phyloP scores from a whole-genome alignment of 805 yeast species.

The Nadsonia fulvescens region DNA sequence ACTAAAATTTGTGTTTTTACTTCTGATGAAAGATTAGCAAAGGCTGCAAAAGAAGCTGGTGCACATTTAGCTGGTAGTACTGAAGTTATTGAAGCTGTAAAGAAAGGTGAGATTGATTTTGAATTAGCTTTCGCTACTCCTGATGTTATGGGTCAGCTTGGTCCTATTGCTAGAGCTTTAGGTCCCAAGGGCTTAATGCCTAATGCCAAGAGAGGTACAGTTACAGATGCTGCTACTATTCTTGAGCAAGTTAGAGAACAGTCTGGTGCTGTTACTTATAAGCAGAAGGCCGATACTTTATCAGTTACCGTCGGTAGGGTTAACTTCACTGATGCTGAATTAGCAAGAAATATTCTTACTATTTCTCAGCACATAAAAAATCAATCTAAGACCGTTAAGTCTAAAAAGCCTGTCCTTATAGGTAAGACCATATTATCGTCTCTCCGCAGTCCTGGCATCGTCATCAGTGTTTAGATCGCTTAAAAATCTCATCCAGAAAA shows the following conservation, averaged over 20 bases:
- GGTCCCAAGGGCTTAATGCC: slow-evolving; percentile 92
- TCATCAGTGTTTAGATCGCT: slow-evolving; percentile 5
- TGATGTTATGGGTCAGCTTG: slow-evolving; percentile 46
- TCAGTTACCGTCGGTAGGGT: slow-evolving; percentile 61
- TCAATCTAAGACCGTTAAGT: slow-evolving; percentile 5
- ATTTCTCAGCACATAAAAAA: slow-evolving; percentile 44
- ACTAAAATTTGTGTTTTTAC: slow-evolving; percentile 56
- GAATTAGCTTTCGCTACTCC: slow-evolving; percentile 78
- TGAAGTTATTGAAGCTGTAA: slow-evolving; percentile 47
- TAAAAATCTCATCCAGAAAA: too few relatives aligned
- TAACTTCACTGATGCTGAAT: slow-evolving; percentile 58
- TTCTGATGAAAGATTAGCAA: slow-evolving; percentile 30
- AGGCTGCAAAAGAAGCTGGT: slow-evolving; percentile 38
- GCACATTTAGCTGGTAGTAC: slow-evolving; percentile 56
- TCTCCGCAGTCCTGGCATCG: slow-evolving; percentile 5
- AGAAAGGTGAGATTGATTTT: slow-evolving; percentile 33
- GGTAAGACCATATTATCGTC: slow-evolving; percentile 5
- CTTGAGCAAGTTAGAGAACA: slow-evolving; percentile 34
- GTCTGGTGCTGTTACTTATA: slow-evolving; percentile 60
- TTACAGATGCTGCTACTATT: slow-evolving; percentile 40
- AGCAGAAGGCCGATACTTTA: slow-evolving; percentile 40
- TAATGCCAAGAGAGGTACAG: slow-evolving; percentile 68
- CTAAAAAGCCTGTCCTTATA: slow-evolving; percentile 5
- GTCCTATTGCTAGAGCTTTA: slow-evolving; percentile 54
- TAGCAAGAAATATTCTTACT: slow-evolving; percentile 50